Conservation (phyloP, 2,329 filamentous ascomycete species). For the Trichophyton verrucosum region DNA sequence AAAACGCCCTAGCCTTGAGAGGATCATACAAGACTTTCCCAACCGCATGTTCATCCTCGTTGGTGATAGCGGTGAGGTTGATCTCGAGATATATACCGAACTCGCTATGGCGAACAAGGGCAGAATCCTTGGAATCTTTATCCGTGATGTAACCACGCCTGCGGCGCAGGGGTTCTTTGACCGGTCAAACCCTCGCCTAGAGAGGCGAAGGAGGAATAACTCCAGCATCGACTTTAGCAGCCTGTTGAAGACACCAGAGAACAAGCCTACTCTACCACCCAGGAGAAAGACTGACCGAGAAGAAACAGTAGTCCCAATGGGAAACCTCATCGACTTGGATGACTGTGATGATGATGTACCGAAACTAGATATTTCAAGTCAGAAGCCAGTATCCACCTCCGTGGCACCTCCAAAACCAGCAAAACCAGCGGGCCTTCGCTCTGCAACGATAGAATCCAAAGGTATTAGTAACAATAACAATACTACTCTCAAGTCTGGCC, state of each 20-base stretch:
- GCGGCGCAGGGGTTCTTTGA: slow-evolving; percentile 68
- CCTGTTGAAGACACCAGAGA: slow-evolving; percentile 18
- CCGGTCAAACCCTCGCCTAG: slow-evolving; percentile 36
- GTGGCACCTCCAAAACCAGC: slow-evolving; percentile 32
- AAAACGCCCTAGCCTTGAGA: slow-evolving; percentile 78
- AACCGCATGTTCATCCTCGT: slow-evolving; percentile 79
- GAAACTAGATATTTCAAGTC: slow-evolving; percentile 14
- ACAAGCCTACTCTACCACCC: slow-evolving; percentile 31
- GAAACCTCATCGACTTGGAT: slow-evolving; percentile 30
- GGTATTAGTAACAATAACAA: slow-evolving; percentile 1
- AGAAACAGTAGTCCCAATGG: slow-evolving; percentile 15
- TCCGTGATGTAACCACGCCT: slow-evolving; percentile 83
- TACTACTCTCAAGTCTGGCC: not conserved
- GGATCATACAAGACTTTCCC: slow-evolving; percentile 79
- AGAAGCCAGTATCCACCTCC: slow-evolving; percentile 7
- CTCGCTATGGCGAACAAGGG: slow-evolving; percentile 74
- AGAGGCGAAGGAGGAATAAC: slow-evolving; percentile 17
- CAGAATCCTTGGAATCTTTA: slow-evolving; percentile 76
- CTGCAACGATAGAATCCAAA: slow-evolving; percentile 7
- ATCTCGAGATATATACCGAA: slow-evolving; percentile 93
- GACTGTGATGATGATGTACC: slow-evolving; percentile 14
- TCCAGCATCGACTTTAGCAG: slow-evolving; percentile 20
- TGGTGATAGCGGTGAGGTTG: slow-evolving; percentile 91
- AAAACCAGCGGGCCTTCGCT: slow-evolving; percentile 28
- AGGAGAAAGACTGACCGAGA: slow-evolving; percentile 20